Evolutionary conservation across 352 stramenopile genomes (phyloP), one percentile per base, ranked within the genome.

Genomic region (Pelagophyceae sp.): DNA sequence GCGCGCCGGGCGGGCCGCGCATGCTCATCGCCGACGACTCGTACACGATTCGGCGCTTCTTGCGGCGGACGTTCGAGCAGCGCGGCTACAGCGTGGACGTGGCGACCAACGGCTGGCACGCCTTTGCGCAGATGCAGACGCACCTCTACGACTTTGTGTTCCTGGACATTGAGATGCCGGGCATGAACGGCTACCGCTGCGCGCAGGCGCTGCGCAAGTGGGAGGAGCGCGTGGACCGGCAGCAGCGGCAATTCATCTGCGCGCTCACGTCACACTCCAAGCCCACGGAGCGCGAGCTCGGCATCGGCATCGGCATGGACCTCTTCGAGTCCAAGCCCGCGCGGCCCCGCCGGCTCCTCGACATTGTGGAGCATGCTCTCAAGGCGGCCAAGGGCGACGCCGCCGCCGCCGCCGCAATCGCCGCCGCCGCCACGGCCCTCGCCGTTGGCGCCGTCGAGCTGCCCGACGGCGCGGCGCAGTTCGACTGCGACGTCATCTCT

Each of bases 141-240:
- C 87, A 82, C 15, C 89, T 91, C 72, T 91, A 91, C 78, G 87
- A 91, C 76, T 90, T 90, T 78, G 86, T 85, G n/a, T 91, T 91
- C 76, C 89, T 91, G 86, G 87, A 91, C 70, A 89, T 91, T 75
- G 87, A 91, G 77, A 91, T 91, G 86, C 87, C 87, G 20, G 86
- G 90, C 19, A 90, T 91, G 86, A 89, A 91, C 83, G 87, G 87
- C 5, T 90, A 90, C 77, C 85, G 90, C 78, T 86, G 86, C 20
- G 89, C 87, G 17, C 89, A 89, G 76, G 82, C 82, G 35, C 80
- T 91, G 19, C 72, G 87, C 72, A 77, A 88, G 77, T 91, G 87
- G 87, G 87, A 91, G 80, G 86, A 90, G 81, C 75, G 77, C 31
- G 80, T 86, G 17, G 76, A 86, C 76, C 85, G 85, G 38, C 85